Evolutionary conservation across 2,329 filamentous ascomycete species (phyloP).

Genomic region (Cordyceps militaris): DNA sequence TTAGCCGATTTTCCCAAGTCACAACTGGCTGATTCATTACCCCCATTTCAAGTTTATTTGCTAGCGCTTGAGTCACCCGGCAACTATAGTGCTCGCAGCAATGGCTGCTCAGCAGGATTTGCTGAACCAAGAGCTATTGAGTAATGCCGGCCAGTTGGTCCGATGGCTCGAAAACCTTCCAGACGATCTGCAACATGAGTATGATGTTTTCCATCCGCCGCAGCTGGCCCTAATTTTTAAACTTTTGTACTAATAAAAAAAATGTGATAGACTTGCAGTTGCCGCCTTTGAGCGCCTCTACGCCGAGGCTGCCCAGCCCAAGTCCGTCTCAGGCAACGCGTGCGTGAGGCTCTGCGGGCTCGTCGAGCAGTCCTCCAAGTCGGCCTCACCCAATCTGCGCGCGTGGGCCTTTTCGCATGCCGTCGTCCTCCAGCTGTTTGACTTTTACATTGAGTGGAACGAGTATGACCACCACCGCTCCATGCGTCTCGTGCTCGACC

Average conservation of each 20-base stretch:
- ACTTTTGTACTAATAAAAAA: not conserved
- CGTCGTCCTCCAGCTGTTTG: conserved; percentile 45
- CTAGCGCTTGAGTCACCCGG: not conserved
- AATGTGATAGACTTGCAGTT: conserved; percentile 22
- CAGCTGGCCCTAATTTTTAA: not conserved
- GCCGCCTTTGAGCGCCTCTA: conserved; percentile 43
- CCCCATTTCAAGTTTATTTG: not conserved
- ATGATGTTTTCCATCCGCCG: conserved; percentile 15
- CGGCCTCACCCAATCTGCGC: conserved; percentile 34
- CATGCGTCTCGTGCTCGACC: conserved; percentile 55
- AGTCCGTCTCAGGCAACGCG: conserved; percentile 48
- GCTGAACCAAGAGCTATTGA: conserved; percentile 22
- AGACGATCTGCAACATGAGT: conserved; percentile 29
- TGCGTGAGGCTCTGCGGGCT: conserved; percentile 55
- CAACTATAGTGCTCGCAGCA: conserved; percentile 5
- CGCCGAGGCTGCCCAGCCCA: conserved; percentile 43
- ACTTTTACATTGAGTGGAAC: conserved; percentile 61
- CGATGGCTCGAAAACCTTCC: conserved; percentile 39
- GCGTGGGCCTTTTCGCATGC: conserved; percentile 45
- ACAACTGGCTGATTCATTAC: not conserved
- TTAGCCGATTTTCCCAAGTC: not conserved
- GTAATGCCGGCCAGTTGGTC: conserved; percentile 30
- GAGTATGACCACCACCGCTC: conserved; percentile 58
- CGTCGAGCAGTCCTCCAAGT: conserved; percentile 51
- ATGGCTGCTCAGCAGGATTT: conserved; percentile 17